Evolutionary conservation across 2,329 filamentous ascomycete genomes (phyloP).

Genomic region (Fusarium sacchari): DNA sequence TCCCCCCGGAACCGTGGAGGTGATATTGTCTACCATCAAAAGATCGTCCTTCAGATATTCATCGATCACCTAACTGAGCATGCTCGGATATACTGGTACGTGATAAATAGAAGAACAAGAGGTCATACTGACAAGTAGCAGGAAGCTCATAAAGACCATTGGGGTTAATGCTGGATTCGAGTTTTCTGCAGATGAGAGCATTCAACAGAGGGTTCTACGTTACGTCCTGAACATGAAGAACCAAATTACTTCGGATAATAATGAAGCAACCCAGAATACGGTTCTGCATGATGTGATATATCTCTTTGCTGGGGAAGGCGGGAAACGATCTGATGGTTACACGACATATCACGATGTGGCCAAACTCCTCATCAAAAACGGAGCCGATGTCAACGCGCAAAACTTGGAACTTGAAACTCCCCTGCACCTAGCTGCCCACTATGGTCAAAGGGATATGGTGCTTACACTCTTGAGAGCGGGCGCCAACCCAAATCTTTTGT

Average conservation of each 20-base stretch:
- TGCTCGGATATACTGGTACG: constrained; percentile 36
- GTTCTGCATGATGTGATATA: constrained; percentile 29
- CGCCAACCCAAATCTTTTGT: constrained; percentile 28
- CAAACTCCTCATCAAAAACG: constrained; percentile 16
- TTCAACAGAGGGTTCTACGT: constrained; percentile 10
- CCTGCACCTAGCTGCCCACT: constrained; percentile 17
- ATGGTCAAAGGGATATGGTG: neutral
- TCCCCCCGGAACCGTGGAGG: neutral
- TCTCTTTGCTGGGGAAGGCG: neutral
- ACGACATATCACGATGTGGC: constrained; percentile 7
- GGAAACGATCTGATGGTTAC: neutral
- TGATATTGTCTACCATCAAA: neutral
- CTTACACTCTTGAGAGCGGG: constrained; percentile 27
- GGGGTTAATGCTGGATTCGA: constrained; percentile 3
- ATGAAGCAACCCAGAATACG: neutral
- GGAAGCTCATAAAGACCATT: constrained; percentile 24
- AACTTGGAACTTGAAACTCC: constrained; percentile 17
- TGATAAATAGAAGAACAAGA: neutral
- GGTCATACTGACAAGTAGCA: constrained; percentile 14
- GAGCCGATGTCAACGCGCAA: constrained; percentile 31
- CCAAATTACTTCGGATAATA: neutral
- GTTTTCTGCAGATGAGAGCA: neutral
- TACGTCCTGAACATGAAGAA: constrained; percentile 24
- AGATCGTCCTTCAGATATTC: constrained; percentile 16
- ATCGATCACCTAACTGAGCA: constrained; percentile 28